Conservation (phyloP, 1,284 basidiomycete species). For the Earliella scabrosa region DNA sequence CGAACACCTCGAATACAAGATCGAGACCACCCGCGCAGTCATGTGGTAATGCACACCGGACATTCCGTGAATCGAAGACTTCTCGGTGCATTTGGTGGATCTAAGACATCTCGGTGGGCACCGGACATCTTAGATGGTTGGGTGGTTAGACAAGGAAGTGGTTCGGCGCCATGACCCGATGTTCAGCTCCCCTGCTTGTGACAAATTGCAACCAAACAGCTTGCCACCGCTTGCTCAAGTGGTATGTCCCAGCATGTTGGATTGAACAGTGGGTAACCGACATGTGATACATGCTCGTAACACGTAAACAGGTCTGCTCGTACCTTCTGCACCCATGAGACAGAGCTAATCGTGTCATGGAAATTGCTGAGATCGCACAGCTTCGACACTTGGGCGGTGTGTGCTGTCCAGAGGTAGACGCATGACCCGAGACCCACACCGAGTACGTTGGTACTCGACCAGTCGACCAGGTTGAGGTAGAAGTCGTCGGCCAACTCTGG, state of each 20-base stretch:
- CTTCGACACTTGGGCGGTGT: constrained; percentile 91
- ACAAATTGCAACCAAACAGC: neutral
- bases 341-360: constrained; percentile 79
- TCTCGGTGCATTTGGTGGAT: too few relatives aligned
- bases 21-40: too few relatives aligned
- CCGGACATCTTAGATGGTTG: too few relatives aligned
- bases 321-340: constrained; percentile 92
- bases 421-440: constrained; percentile 92
- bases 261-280: constrained; percentile 8
- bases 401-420: constrained; percentile 97
- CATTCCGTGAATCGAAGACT: too few relatives aligned
- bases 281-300: neutral
- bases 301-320: constrained; percentile 22
- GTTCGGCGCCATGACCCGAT: neutral
- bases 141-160: neutral
- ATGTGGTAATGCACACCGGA: too few relatives aligned
- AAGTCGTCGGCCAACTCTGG: constrained; percentile 98
- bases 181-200: neutral
- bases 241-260: neutral
- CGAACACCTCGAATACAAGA: too few relatives aligned
- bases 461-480: constrained; percentile 97
- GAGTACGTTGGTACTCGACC: constrained; percentile 94
- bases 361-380: constrained; percentile 78
- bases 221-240: neutral
- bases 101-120: too few relatives aligned